Evolutionary conservation across 768 basidiomycete species (phyloP), one percentile per base, ranked within the genome.

Genomic region (Mycena rosella): DNA sequence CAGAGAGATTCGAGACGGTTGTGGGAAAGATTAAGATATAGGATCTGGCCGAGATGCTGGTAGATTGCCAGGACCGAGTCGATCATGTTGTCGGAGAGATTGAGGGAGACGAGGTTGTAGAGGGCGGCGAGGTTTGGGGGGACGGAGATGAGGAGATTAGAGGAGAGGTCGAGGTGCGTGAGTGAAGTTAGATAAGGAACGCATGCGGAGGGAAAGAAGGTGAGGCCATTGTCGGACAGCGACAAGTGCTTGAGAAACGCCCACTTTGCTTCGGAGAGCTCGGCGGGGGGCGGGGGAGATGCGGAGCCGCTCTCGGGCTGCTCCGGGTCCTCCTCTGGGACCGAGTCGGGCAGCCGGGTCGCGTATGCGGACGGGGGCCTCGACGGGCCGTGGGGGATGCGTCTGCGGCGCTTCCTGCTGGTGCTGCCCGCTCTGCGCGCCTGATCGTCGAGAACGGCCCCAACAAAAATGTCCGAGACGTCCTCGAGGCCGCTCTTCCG

Each of bases 61-160:
- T 96, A 93, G 64, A 98, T 94, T 30, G 94, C 93, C 5, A 96
- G 87, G 20, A 99, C 91, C 20, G 96, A 96, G 77, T 97, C 96
- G 72, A 99, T 96, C 89, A 99, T 95, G 81, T 99, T 99, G 78
- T 96, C 93, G 18, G 94, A 86, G n/a, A 99, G 88, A 79, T 98
- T 96, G 72, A 99, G 90, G n/a, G 93, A 94, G 60, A 89, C 79
- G 58, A 99, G 92, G 69, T 91, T 92, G 74, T 90, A 88, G 26
- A 99, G 87, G 7, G 83, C 75, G 18, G 89, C 86, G 34, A 97
- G 85, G 24, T 91, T 92, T 2, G 91, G 78, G 0, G 96, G 96
- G n/a, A 96, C 86, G 32, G 94, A 92, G 45, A 96, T 89, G 51
- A 98, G 87, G 20, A 98, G 88, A 77, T 98, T 98, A 45, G 93